A percentile compares a stretch with the other conserved stretches of the same genome.
Evolutionary conservation across 495 filamentous ascomycete species (phyloP).

Genomic region (Hypoxylon fuscum): DNA sequence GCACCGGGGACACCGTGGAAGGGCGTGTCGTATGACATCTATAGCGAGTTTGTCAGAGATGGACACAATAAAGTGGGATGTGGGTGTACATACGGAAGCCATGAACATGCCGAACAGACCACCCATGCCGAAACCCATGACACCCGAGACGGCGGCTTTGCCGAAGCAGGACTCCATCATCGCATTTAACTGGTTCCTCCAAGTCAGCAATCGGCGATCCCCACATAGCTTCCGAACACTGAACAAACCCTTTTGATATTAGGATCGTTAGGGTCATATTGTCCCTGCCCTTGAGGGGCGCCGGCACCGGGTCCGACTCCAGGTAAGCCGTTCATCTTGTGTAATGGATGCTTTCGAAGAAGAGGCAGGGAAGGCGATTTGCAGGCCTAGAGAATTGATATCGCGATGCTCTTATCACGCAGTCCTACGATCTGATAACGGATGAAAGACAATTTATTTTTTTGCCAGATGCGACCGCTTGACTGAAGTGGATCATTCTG

Average conservation of each 20-base stretch:
- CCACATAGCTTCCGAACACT: slow-evolving; percentile 18
- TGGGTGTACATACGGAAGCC: slow-evolving; percentile 73
- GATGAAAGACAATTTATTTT: slow-evolving; percentile 33
- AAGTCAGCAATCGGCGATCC: slow-evolving; percentile 26
- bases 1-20: no score
- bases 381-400: not conserved
- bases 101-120: slow-evolving; percentile 96
- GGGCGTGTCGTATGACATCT: slow-evolving; percentile 94
- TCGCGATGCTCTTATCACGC: not conserved
- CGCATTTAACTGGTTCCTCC: slow-evolving; percentile 69
- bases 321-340: slow-evolving; percentile 42
- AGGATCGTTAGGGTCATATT: slow-evolving; percentile 53
- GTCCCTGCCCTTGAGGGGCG: slow-evolving; percentile 12
- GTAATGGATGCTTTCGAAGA: not conserved
- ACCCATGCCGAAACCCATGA: slow-evolving; percentile 88
- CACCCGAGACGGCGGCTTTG: slow-evolving; percentile 84
- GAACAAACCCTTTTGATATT: slow-evolving; percentile 50
- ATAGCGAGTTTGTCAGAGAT: slow-evolving; percentile 37
- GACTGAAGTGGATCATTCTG: not conserved
- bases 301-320: slow-evolving; percentile 31
- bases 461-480: slow-evolving; percentile 33
- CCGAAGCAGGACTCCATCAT: slow-evolving; percentile 89
- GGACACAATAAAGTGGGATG: not conserved
- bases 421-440: slow-evolving; percentile 18
- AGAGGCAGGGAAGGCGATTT: no score